Percentiles rank a stretch among this genome's conserved stretches.
Evolutionary conservation across 2,329 filamentous ascomycete species (phyloP).

Genomic region (Chrysosporium keratinophilum): DNA sequence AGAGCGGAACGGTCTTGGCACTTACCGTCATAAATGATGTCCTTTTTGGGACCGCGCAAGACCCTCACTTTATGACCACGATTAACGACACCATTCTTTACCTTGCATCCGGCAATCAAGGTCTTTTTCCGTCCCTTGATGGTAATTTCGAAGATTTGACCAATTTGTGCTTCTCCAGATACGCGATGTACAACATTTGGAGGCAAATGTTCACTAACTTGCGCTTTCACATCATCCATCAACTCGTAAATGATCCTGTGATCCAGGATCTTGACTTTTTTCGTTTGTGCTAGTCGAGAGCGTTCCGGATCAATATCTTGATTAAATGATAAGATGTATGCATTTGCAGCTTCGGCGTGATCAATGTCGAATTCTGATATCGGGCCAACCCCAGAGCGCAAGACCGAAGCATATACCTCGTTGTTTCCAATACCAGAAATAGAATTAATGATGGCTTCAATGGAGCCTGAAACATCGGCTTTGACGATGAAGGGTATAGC

Average conservation of each 20-base stretch:
- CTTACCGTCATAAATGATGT: slow-evolving; percentile 74
- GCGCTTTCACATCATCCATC: slow-evolving; percentile 41
- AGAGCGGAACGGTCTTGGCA: slow-evolving; percentile 17
- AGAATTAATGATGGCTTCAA: slow-evolving; percentile 74
- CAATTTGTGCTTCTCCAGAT: slow-evolving; percentile 76
- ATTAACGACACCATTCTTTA: slow-evolving; percentile 67
- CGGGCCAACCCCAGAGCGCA: slow-evolving; percentile 66
- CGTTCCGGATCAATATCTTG: slow-evolving; percentile 57
- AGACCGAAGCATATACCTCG: slow-evolving; percentile 66
- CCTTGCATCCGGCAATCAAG: slow-evolving; percentile 76
- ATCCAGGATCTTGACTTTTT: slow-evolving; percentile 67
- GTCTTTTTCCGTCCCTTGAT: slow-evolving; percentile 58
- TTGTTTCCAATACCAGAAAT: slow-evolving; percentile 71
- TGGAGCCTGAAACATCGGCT: slow-evolving; percentile 85
- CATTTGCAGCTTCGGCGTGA: slow-evolving; percentile 66
- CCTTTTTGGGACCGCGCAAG: slow-evolving; percentile 47
- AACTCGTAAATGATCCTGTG: slow-evolving; percentile 57
- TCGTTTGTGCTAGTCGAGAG: slow-evolving; percentile 55
- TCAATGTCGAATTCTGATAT: slow-evolving; percentile 82
- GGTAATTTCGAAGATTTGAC: slow-evolving; percentile 74
- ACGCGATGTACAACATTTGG: slow-evolving; percentile 59
- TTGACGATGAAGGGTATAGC: slow-evolving; percentile 77
- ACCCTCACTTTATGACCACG: slow-evolving; percentile 59
- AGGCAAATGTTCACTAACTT: slow-evolving; percentile 59
- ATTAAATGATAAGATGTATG: slow-evolving; percentile 81